Evolutionary conservation across 1,284 basidiomycete genomes (phyloP).

Genomic region (Cystobasidiaceae sp.): DNA sequence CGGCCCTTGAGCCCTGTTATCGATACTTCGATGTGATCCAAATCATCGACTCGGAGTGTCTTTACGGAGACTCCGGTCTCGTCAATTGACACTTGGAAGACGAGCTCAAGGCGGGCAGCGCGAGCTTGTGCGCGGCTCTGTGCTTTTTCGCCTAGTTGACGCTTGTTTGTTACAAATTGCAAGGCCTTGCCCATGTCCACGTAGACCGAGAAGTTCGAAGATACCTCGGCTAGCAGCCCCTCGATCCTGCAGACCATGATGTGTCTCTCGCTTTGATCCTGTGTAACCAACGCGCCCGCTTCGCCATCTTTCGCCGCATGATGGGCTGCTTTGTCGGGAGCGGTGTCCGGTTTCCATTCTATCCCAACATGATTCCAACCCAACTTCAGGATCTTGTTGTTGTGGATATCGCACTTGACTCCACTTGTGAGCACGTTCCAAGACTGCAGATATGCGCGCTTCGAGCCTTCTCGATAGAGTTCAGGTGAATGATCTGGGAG

Average conservation of each 20-base stretch:
- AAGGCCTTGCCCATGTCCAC: constrained; percentile 23
- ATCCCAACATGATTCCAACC: constrained; percentile 8
- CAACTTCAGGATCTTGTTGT: constrained; percentile 17
- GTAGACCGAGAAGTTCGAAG: constrained; percentile 13
- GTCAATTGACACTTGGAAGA: constrained; percentile 11
- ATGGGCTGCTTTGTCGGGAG: not conserved
- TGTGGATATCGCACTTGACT: constrained; percentile 23
- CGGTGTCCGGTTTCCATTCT: not conserved
- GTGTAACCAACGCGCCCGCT: not conserved
- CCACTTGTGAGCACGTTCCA: constrained; percentile 29
- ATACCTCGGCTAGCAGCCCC: constrained; percentile 11
- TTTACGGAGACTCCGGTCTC: constrained; percentile 19
- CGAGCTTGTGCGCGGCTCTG: constrained; percentile 14
- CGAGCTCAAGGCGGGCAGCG: constrained; percentile 14
- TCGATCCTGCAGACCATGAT: constrained; percentile 24
- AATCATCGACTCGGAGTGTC: constrained; percentile 13
- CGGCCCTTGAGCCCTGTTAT: constrained; percentile 15
- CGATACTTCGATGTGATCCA: constrained; percentile 20
- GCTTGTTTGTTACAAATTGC: constrained; percentile 17
- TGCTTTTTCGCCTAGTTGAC: constrained; percentile 18
- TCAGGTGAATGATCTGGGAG: constrained; percentile 20
- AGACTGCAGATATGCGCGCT: constrained; percentile 18
- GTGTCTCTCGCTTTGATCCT: not conserved
- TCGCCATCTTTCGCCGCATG: constrained; percentile 1
- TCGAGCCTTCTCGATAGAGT: constrained; percentile 18